Evolutionary conservation across 2,329 filamentous ascomycete species (phyloP).

Genomic region (Ilyonectria mors-panacis): DNA sequence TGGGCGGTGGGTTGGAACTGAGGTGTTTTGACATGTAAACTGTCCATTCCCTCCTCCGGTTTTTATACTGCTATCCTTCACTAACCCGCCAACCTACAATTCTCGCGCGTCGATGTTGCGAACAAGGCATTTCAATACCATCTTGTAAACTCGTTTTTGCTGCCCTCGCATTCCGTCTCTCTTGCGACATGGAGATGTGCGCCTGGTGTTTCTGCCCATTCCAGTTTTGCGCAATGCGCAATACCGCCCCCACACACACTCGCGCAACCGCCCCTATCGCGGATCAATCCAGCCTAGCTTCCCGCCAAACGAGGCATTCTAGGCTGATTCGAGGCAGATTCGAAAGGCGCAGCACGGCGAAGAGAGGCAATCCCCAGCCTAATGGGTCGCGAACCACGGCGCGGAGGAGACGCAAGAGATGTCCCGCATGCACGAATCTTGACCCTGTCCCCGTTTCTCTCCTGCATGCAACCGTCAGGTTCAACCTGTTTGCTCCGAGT

Average conservation of each 20-base stretch:
- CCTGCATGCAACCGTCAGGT: neutral
- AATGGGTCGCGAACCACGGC: conserved; percentile 3
- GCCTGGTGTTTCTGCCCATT: conserved; percentile 3
- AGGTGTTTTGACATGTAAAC: neutral
- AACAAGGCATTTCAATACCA: neutral
- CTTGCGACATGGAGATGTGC: conserved; percentile 4
- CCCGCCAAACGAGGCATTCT: neutral
- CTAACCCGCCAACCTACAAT: neutral
- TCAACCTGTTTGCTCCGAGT: neutral
- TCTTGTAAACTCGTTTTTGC: conserved; percentile 1
- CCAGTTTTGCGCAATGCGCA: conserved; percentile 27
- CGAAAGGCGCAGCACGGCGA: neutral
- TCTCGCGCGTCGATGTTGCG: neutral
- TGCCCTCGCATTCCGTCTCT: neutral
- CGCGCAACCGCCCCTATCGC: neutral
- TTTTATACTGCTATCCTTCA: neutral
- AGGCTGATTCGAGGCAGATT: neutral
- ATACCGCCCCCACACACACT: conserved; percentile 16
- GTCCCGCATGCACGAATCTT: neutral
- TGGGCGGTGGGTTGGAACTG: neutral
- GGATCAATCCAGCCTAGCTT: neutral
- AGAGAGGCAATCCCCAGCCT: neutral
- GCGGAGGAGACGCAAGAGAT: no score
- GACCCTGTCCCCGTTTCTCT: neutral
- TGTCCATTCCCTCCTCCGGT: neutral